phyloP scores from a whole-genome alignment of 2,329 filamentous ascomycete genomes.

The Colletotrichum camelliae region DNA sequence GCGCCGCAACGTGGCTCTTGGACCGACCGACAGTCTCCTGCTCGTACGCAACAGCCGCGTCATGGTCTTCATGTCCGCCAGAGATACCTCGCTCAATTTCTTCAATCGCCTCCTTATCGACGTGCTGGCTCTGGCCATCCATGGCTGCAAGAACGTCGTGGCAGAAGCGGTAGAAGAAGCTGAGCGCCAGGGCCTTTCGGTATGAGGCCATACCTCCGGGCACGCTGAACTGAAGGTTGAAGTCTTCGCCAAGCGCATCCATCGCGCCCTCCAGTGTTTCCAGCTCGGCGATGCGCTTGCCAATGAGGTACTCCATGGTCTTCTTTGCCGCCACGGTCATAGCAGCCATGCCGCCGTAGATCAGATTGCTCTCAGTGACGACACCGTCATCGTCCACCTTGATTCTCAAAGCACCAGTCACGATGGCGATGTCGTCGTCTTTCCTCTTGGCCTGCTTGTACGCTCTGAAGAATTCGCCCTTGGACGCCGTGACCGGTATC shows the following conservation, averaged over 20 bases:
- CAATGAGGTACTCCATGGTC: slow-evolving; percentile 74
- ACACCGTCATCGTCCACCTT: slow-evolving; percentile 71
- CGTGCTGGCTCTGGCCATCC: slow-evolving; percentile 46
- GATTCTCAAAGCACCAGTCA: slow-evolving; percentile 84
- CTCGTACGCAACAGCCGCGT: slow-evolving; percentile 77
- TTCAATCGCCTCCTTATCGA: slow-evolving; percentile 76
- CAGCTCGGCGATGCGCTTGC: slow-evolving; percentile 80
- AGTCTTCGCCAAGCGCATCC: slow-evolving; percentile 87
- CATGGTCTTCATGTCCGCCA: slow-evolving; percentile 77
- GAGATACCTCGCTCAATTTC: slow-evolving; percentile 90
- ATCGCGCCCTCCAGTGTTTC: slow-evolving; percentile 88
- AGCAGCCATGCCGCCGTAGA: slow-evolving; percentile 95
- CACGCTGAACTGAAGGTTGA: slow-evolving; percentile 86
- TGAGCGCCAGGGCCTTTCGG: slow-evolving; percentile 84
- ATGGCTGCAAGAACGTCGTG: slow-evolving; percentile 80
- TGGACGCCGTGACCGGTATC: slow-evolving; percentile 78
- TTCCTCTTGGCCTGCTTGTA: slow-evolving; percentile 98
- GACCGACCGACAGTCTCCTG: slow-evolving; percentile 85
- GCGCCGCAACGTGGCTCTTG: slow-evolving; percentile 84
- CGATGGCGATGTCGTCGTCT: slow-evolving; percentile 98
- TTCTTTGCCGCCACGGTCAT: slow-evolving; percentile 87
- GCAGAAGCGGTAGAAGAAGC: slow-evolving; percentile 98
- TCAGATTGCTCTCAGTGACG: slow-evolving; percentile 78
- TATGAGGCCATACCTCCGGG: slow-evolving; percentile 98
- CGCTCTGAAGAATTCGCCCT: slow-evolving; percentile 83